Evolutionary conservation across 1,284 basidiomycete species (phyloP).

Genomic region (Neotropicomus parvogracilis): DNA sequence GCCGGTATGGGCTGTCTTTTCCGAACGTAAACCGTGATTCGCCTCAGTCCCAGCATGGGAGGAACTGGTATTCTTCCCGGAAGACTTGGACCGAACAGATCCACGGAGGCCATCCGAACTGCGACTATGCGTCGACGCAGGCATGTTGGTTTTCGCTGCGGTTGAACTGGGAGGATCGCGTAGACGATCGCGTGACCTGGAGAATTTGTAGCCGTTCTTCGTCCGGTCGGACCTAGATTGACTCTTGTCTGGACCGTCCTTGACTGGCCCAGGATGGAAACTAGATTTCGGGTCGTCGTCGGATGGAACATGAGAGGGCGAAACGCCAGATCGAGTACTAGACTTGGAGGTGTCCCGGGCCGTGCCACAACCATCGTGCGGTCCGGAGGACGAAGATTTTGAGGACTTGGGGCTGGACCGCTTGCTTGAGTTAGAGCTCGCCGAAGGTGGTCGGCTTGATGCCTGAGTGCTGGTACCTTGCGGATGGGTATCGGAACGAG

Average conservation of each 20-base stretch:
- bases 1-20: constrained; percentile 11
- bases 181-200: constrained; percentile 25
- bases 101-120: constrained; percentile 12
- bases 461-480: constrained; percentile 23
- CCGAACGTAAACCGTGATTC: constrained; percentile 12
- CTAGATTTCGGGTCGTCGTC: constrained; percentile 13
- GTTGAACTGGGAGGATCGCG: constrained; percentile 20
- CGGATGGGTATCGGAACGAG: constrained; percentile 23
- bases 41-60: constrained; percentile 5
- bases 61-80: constrained; percentile 10
- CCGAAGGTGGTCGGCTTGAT: constrained; percentile 32
- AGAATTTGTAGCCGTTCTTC: constrained; percentile 15
- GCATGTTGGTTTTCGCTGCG: constrained; percentile 3
- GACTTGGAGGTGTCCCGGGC: constrained; percentile 14
- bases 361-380: constrained; percentile 14
- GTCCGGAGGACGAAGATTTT: constrained; percentile 4
- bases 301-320: constrained; percentile 11
- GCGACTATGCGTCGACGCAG: constrained; percentile 14
- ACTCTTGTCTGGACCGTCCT: constrained; percentile 12
- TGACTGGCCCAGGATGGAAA: constrained; percentile 15
- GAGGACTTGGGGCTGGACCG: constrained; percentile 16
- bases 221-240: constrained; percentile 16
- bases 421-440: constrained; percentile 29
- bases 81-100: constrained; percentile 14
- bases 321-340: constrained; percentile 10